Evolutionary conservation across 2,329 filamentous ascomycete genomes (phyloP), one percentile per base, ranked within the genome.

Genomic region (Colletotrichum noveboracense): DNA sequence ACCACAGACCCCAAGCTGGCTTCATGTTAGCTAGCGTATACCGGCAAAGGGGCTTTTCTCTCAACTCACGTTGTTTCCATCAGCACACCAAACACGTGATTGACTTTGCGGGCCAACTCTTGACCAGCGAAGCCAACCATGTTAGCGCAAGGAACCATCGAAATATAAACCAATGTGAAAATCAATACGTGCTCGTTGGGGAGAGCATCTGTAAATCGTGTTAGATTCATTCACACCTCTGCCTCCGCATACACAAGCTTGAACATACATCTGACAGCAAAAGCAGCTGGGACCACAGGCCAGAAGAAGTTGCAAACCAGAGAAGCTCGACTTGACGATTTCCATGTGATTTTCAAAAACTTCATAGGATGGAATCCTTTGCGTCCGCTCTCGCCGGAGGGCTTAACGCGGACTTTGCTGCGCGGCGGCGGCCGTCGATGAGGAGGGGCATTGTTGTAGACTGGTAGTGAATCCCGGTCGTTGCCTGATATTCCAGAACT

Each of bases 141-240:
- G 80, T 96, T 96, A 71, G 94, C 94, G 64, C 92, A 92, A 0
- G 94, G 94, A 3, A 96, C 87, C 93, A 96, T 96, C 78, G 93
- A 93, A 76, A 96, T 90, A 81, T 95, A 96, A 64, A 93, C 92
- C 73, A 94, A 88, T 66, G 90, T 87, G 84, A 96, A 96, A 69
- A 93, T 91, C 83, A 90, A 89, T 2, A 94, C 85, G 78, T 94
- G 88, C 74, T 89, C 85, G 28, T 93, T 87, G 0, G 74, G 74
- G 1, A 72, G 71, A 28, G 52, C 8, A 30, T 76, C 74, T 76
- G 7, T 3, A 5, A 2, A 14, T 21, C 10, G 1, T 26, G 10
- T 76, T 43, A 76, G 74, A n/a, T n/a, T n/a, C n/a, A n/a, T n/a
- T n/a, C n/a, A n/a, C n/a, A n/a, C n/a, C n/a, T n/a, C n/a, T n/a